phyloP scores from a whole-genome alignment of 2,329 filamentous ascomycete genomes.

The Penicillium italicum region DNA sequence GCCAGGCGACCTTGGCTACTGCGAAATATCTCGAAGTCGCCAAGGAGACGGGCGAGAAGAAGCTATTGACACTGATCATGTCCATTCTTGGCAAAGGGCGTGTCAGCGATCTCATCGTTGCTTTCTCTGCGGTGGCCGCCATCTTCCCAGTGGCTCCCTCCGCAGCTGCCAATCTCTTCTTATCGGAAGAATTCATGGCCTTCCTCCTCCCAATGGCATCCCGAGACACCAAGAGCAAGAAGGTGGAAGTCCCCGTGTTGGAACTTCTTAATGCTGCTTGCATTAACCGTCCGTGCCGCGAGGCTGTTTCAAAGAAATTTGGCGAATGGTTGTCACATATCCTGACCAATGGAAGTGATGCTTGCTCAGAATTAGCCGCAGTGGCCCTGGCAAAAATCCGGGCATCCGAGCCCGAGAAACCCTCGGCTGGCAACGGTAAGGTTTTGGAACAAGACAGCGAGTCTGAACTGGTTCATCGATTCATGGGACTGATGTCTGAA shows the following conservation, averaged over 20 bases:
- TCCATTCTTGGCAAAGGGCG: conserved; percentile 67
- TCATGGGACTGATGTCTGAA: conserved; percentile 48
- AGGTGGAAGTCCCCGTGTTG: conserved; percentile 80
- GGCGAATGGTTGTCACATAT: conserved; percentile 82
- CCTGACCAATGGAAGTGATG: conserved; percentile 66
- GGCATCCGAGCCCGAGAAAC: conserved; percentile 32
- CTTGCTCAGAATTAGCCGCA: conserved; percentile 55
- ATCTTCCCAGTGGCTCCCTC: conserved; percentile 83
- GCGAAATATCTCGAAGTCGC: conserved; percentile 80
- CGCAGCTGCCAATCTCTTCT: conserved; percentile 72
- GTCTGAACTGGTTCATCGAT: conserved; percentile 53
- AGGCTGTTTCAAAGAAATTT: conserved; percentile 80
- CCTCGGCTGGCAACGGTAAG: conserved; percentile 32
- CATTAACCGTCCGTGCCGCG: conserved; percentile 76
- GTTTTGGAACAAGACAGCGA: conserved; percentile 43
- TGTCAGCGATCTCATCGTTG: conserved; percentile 83
- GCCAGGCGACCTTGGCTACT: conserved; percentile 75
- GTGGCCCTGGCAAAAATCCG: conserved; percentile 68
- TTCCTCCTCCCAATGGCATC: conserved; percentile 73
- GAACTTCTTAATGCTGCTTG: conserved; percentile 91
- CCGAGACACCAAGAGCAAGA: conserved; percentile 75
- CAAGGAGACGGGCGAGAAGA: conserved; percentile 64
- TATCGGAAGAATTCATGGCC: conserved; percentile 81
- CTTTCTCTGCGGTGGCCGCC: conserved; percentile 85
- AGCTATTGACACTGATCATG: conserved; percentile 72